A percentile compares a stretch with the other conserved stretches of the same genome.
Conservation (phyloP, 192 early-diverging fungal species). For the Glomus cerebriforme region DNA sequence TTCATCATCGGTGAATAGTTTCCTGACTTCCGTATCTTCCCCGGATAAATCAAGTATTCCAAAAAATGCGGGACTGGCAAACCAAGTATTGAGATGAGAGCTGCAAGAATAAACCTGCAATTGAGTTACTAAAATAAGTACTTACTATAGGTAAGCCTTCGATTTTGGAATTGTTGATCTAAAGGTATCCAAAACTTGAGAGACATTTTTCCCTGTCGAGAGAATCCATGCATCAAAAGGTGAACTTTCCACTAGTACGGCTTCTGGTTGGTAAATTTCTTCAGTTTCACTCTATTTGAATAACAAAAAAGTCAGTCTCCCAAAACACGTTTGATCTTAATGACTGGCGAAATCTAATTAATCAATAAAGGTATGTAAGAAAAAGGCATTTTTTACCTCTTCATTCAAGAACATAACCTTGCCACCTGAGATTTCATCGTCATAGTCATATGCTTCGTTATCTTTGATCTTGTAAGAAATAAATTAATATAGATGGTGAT, state of each 20-base stretch:
- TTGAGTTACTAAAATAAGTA: not conserved
- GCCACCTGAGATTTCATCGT: too few relatives aligned
- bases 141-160: constrained; percentile 22
- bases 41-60: constrained; percentile 23
- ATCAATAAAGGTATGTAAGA: too few relatives aligned
- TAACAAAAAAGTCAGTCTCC: too few relatives aligned
- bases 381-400: too few relatives aligned
- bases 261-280: too few relatives aligned
- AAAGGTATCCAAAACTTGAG: constrained; percentile 5
- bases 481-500: too few relatives aligned
- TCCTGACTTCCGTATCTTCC: constrained; percentile 13
- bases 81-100: constrained; percentile 6
- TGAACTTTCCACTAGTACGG: too few relatives aligned
- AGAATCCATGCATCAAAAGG: constrained; percentile 4
- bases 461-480: not conserved
- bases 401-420: too few relatives aligned
- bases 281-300: too few relatives aligned
- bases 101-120: not conserved
- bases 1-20: constrained; percentile 22
- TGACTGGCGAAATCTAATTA: too few relatives aligned
- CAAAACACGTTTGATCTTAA: too few relatives aligned
- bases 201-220: constrained; percentile 14
- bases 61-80: constrained; percentile 17
- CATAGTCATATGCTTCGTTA: too few relatives aligned
- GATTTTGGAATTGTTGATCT: constrained; percentile 15